Conservation (phyloP, 2,329 filamentous ascomycete genomes). For the Aspergillus bombycis region DNA sequence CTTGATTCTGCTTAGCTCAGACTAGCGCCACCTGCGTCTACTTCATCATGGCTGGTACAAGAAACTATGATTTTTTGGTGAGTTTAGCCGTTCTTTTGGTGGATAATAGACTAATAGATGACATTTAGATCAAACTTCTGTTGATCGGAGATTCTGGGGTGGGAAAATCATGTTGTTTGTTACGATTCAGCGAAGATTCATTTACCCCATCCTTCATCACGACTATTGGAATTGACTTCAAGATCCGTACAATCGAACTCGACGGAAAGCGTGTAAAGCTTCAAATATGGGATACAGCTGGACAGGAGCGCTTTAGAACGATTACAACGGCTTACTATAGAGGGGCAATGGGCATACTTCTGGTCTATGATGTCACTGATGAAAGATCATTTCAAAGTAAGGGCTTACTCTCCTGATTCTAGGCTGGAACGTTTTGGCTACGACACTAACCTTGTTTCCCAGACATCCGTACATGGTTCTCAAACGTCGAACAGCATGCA, state of each 20-base stretch:
- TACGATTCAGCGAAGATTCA: slow-evolving; percentile 96
- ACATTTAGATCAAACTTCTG: slow-evolving; percentile 83
- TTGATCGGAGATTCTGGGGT: slow-evolving; percentile 96
- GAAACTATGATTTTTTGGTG: slow-evolving; percentile 99
- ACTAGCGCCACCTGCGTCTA: not conserved
- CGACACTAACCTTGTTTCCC: slow-evolving; percentile 21
- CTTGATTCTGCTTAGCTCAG: not conserved
- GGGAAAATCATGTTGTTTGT: slow-evolving; percentile 94
- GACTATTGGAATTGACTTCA: slow-evolving; percentile 99
- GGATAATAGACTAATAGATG: slow-evolving; percentile 21
- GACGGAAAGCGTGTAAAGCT: slow-evolving; percentile 98
- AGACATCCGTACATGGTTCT: slow-evolving; percentile 99
- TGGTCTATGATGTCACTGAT: slow-evolving; percentile 98
- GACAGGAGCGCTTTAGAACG: slow-evolving; percentile 96
- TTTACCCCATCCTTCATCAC: slow-evolving; percentile 98
- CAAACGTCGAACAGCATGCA: slow-evolving; percentile 96
- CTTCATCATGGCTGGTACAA: slow-evolving; percentile 81
- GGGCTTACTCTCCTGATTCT: slow-evolving; percentile 35
- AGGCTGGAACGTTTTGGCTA: slow-evolving; percentile 7
- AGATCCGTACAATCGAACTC: slow-evolving; percentile 98
- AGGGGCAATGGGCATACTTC: slow-evolving; percentile 95
- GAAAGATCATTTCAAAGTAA: slow-evolving; percentile 93
- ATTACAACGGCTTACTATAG: slow-evolving; percentile 99
- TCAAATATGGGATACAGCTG: slow-evolving; percentile 99
- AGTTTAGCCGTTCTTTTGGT: slow-evolving; percentile 45